Percentiles rank a stretch among this genome's conserved stretches.
Evolutionary conservation across 768 basidiomycete genomes (phyloP).

Genomic region (Leccinum boreale): DNA sequence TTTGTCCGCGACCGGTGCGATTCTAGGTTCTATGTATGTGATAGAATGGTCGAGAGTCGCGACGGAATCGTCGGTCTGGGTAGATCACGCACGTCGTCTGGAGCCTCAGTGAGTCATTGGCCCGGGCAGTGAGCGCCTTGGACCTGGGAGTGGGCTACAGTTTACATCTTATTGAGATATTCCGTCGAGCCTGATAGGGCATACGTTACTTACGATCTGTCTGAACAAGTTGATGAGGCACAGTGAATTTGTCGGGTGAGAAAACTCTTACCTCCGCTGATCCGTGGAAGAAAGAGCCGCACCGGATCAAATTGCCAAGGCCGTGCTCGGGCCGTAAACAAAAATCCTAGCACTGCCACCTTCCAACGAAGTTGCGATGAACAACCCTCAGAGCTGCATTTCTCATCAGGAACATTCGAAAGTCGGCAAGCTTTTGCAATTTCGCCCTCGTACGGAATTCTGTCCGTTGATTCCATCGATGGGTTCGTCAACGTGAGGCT

Average conservation of each 20-base stretch:
- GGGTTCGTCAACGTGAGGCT: too few relatives aligned
- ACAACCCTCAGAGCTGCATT: too few relatives aligned
- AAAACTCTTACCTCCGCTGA: neutral
- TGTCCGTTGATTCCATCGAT: too few relatives aligned
- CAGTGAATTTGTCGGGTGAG: neutral
- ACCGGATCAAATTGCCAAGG: too few relatives aligned
- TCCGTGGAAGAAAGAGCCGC: neutral
- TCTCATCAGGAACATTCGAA: too few relatives aligned
- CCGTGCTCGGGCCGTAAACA: too few relatives aligned
- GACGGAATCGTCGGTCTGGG: neutral
- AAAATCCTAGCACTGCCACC: neutral
- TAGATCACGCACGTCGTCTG: neutral
- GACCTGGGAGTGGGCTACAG: neutral
- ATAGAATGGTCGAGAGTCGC: neutral
- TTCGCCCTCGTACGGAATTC: too few relatives aligned
- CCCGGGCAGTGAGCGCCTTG: neutral
- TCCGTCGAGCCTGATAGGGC: neutral
- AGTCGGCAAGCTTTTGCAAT: too few relatives aligned
- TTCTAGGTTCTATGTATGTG: neutral
- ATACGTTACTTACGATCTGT: neutral
- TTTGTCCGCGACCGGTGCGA: neutral
- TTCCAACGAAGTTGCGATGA: constrained; percentile 1
- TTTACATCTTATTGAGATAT: neutral
- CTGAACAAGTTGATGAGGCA: neutral
- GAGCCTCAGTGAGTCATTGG: neutral